Percentiles rank a stretch among this genome's conserved stretches.
phyloP scores from a whole-genome alignment of 2,329 filamentous ascomycete genomes.

The Colletotrichum truncatum region DNA sequence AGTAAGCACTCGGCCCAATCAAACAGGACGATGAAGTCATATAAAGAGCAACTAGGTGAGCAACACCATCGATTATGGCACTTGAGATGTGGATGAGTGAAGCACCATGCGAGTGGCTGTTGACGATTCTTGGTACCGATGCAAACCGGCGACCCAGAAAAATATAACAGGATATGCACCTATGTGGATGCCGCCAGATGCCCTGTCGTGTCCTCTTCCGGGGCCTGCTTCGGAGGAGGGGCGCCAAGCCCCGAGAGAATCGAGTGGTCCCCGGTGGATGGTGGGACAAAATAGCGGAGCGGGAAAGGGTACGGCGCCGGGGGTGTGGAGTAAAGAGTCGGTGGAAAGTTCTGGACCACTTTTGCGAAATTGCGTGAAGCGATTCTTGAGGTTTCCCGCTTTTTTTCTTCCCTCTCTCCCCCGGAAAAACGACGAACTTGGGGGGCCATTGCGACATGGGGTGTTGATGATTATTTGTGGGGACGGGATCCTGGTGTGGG shows the following conservation, averaged over 20 bases:
- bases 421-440: background rate
- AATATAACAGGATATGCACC: too few species aligned
- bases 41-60: too few species aligned
- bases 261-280: background rate
- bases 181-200: background rate
- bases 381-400: too few species aligned
- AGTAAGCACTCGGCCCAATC: too few species aligned
- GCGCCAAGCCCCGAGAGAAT: background rate
- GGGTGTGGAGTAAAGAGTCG: background rate
- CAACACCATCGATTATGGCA: too few species aligned
- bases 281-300: background rate
- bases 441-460: conserved; percentile 1
- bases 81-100: too few species aligned
- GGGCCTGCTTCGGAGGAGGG: background rate
- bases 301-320: background rate
- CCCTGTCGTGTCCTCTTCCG: background rate
- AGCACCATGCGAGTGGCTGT: background rate
- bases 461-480: conserved; percentile 2
- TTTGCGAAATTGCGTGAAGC: background rate
- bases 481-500: background rate
- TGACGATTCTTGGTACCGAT: background rate
- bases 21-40: too few species aligned
- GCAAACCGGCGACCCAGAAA: background rate
- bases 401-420: background rate
- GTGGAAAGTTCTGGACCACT: conserved; percentile 15